These are phyloP conservation scores for Leucosporidium yakuticum DNA, from an alignment of 768 basidiomycete species.

Conservation along the genomic window DNA sequence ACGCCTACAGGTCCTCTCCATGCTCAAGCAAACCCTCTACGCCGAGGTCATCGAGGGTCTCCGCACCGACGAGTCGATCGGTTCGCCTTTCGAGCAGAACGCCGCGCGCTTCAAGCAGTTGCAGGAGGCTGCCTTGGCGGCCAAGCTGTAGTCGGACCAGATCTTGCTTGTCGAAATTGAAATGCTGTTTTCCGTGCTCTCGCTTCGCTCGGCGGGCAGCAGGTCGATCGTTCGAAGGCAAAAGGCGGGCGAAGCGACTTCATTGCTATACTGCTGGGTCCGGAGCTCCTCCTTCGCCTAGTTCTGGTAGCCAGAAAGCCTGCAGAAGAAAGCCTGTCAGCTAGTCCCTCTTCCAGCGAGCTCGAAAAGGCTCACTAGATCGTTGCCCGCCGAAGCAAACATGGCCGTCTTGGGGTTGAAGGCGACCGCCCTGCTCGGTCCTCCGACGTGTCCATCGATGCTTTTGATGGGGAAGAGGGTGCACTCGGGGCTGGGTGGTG, in stretches of 20 bases:
- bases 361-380: conserved; percentile 60
- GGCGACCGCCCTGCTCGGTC: conserved; percentile 73
- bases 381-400: conserved; percentile 58
- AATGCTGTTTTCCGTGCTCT: no score
- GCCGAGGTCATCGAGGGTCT: neutral
- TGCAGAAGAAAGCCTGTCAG: conserved; percentile 34
- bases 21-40: conserved; percentile 1
- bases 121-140: neutral
- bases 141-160: neutral
- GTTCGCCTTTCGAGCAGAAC: neutral
- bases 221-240: no score
- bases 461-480: conserved; percentile 52
- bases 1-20: neutral
- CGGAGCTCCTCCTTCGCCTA: no score
- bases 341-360: conserved; percentile 32
- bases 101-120: neutral
- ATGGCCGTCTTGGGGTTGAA: conserved; percentile 87
- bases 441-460: conserved; percentile 68
- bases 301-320: conserved; percentile 65
- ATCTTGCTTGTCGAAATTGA: no score
- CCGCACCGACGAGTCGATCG: neutral
- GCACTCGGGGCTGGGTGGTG: conserved; percentile 46
- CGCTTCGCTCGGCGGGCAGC: no score
- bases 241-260: no score
- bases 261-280: no score